Conservation (phyloP, 2,329 filamentous ascomycete genomes). For the Paracoccidioides lutzii region DNA sequence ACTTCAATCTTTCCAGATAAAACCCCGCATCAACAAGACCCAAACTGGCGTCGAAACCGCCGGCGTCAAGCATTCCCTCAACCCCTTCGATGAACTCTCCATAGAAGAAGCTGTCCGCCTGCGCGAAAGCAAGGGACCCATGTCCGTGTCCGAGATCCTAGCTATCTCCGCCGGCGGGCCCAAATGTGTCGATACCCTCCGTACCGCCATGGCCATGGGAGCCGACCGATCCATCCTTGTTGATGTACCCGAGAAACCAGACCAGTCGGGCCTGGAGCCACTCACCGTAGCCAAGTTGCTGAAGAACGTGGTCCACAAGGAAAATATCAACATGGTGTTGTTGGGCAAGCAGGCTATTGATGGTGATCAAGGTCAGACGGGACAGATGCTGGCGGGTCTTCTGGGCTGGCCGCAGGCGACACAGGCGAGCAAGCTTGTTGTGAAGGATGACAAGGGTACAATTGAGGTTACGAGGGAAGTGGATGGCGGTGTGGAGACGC, state of each 20-base stretch:
- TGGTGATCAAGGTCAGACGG: conserved; percentile 88
- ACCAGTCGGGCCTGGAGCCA: conserved; percentile 58
- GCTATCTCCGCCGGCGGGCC: conserved; percentile 76
- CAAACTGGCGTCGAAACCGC: conserved; percentile 81
- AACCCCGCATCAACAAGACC: conserved; percentile 56
- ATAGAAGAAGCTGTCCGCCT: conserved; percentile 93
- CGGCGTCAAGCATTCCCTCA: conserved; percentile 95
- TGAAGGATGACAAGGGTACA: conserved; percentile 52
- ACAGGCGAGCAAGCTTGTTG: conserved; percentile 72
- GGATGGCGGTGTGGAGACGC: conserved; percentile 85
- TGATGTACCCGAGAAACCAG: conserved; percentile 54
- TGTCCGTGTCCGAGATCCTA: conserved; percentile 80
- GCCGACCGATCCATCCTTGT: conserved; percentile 86
- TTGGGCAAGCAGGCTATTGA: conserved; percentile 98
- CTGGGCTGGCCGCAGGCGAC: conserved; percentile 91
- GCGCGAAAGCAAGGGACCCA: conserved; percentile 69
- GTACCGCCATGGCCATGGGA: conserved; percentile 97
- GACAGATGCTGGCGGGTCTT: conserved; percentile 91
- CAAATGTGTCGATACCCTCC: conserved; percentile 77
- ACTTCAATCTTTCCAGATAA: conserved; percentile 37
- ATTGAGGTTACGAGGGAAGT: conserved; percentile 82
- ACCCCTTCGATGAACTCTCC: conserved; percentile 97
- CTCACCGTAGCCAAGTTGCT: conserved; percentile 87
- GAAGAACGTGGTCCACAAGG: conserved; percentile 61
- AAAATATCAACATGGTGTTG: conserved; percentile 83